Evolutionary conservation across 1,284 basidiomycete genomes (phyloP), one percentile per base, ranked within the genome.

Genomic region (Malassezia vespertilionis): DNA sequence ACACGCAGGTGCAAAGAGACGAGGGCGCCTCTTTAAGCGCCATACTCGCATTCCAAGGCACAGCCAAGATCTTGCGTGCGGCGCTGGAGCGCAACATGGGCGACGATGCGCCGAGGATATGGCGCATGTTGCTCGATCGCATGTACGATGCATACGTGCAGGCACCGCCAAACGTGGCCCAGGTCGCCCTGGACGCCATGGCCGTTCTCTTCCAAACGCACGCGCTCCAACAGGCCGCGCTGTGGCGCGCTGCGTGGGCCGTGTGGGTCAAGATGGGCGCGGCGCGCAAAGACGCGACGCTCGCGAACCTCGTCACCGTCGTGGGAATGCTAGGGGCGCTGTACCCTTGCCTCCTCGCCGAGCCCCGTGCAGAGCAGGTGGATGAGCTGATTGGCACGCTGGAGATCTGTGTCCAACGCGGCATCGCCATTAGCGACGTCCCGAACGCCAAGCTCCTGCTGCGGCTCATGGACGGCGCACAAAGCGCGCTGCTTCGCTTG

Each of bases 41-140:
- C 65, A 80, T 83, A 23, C 77, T 96, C 14, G 87, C 87, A 0
- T 71, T 95, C 40, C 79, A 83, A 33, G 89, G 85, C 1, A 78
- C 87, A 17, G 87, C 87, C 0, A 79, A 81, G 1, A 82, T 95
- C 44, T 81, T 93, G 65, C 77, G 81, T 49, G 81, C 78, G 8
- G 84, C 86, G 65, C 78, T 90, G 51, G 79, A 83, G 65, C 76
- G 76, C 26, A n/a, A n/a, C n/a, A n/a, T n/a, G n/a, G n/a, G n/a
- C n/a, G 22, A 42, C 39, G 36, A 31, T 10, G 18, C 32, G 9
- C 8, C 35, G 3, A 5, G 26, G 7, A 46, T 54, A 15, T 46
- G 43, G 43, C 21, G 31, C 12, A 33, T 33, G 18, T 41, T 40
- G n/a, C 31, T 54, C 5, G 12, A 18, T 0, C 46, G 37, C 32